Evolutionary conservation across 345 rosid genomes (phyloP).

Genomic region (Psidium friedrichsthalianum): DNA sequence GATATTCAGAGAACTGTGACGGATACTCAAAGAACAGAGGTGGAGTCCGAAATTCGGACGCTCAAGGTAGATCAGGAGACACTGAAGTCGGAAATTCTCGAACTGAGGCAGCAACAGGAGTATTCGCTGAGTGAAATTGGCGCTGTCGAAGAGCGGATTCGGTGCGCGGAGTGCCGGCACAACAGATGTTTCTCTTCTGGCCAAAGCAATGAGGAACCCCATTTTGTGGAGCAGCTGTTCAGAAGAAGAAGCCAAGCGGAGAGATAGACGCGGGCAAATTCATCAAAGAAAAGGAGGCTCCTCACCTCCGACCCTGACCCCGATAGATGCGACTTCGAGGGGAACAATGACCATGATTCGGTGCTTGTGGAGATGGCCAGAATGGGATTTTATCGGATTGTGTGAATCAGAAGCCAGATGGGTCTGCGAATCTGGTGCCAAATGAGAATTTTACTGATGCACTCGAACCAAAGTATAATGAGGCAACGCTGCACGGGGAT

Average conservation of each 20-base stretch:
- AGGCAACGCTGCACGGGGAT: background rate
- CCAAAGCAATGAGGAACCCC: slow-evolving; percentile 24
- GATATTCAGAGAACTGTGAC: background rate
- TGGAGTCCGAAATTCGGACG: slow-evolving; percentile 22
- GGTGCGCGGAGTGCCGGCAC: slow-evolving; percentile 29
- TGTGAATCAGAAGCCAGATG: background rate
- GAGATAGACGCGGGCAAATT: slow-evolving; percentile 8
- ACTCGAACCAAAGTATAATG: background rate
- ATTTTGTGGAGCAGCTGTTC: slow-evolving; percentile 21
- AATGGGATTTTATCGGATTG: background rate
- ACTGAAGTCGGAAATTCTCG: slow-evolving; percentile 30
- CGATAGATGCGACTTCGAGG: background rate
- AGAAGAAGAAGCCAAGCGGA: slow-evolving; percentile 27
- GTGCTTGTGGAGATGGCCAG: background rate
- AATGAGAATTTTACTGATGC: background rate
- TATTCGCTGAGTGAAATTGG: slow-evolving; percentile 19
- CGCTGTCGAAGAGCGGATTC: slow-evolving; percentile 26
- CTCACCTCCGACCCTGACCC: background rate
- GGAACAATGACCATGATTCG: background rate
- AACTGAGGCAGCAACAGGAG: slow-evolving; percentile 32
- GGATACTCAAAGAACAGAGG: background rate
- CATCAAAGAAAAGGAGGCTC: slow-evolving; percentile 28
- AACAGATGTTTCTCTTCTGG: slow-evolving; percentile 38
- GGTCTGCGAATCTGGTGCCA: background rate
- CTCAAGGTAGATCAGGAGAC: slow-evolving; percentile 27